Conservation (phyloP, 2,329 filamentous ascomycete species). For the Alternaria brassicicola region DNA sequence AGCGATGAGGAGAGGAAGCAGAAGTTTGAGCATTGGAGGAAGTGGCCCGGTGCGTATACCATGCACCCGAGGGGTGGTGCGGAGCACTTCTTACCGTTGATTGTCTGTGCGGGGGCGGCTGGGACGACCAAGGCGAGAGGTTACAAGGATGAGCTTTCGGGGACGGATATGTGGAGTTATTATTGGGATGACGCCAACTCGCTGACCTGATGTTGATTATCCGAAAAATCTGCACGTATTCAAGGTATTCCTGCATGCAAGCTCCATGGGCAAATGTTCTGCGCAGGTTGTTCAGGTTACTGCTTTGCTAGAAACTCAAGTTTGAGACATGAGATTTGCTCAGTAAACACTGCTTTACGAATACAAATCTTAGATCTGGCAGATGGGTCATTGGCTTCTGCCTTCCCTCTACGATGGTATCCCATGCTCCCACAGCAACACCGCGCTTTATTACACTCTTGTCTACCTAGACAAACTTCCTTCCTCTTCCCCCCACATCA, state of each 20-base stretch:
- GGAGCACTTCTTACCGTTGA: constrained; percentile 65
- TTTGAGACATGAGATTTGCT: too few relatives aligned
- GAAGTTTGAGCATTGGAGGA: constrained; percentile 57
- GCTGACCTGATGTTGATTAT: neutral
- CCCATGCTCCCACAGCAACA: too few relatives aligned
- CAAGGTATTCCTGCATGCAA: neutral
- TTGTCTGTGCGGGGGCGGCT: constrained; percentile 62
- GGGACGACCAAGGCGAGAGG: constrained; percentile 51
- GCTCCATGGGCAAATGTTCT: neutral
- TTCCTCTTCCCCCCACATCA: neutral
- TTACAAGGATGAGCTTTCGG: constrained; percentile 59
- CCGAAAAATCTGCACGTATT: neutral
- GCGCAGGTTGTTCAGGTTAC: neutral
- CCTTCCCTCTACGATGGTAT: too few relatives aligned
- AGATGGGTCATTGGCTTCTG: neutral
- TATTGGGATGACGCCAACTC: constrained; percentile 55
- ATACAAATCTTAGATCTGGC: neutral
- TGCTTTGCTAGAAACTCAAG: neutral
- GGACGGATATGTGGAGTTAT: constrained; percentile 61
- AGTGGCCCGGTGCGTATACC: constrained; percentile 55
- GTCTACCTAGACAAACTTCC: too few relatives aligned
- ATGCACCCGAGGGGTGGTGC: constrained; percentile 62
- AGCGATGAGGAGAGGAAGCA: constrained; percentile 47
- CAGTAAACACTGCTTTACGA: neutral
- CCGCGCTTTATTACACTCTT: too few relatives aligned